These are phyloP conservation scores for Cyathus striatus DNA, from an alignment of 768 basidiomycete genomes.

Conservation along the genomic window DNA sequence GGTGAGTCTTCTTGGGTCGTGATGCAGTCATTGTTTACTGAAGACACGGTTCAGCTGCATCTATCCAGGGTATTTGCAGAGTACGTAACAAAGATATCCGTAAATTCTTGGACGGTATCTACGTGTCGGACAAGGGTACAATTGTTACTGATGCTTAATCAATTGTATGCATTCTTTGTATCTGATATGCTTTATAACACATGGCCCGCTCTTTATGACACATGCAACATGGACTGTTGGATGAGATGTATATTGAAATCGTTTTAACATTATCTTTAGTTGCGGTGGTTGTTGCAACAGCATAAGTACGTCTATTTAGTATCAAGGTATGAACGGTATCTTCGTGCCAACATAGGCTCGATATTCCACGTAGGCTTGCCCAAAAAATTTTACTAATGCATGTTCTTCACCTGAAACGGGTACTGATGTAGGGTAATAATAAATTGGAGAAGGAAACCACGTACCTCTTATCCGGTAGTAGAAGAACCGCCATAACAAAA, in stretches of 20 bases:
- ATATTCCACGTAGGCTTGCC: conserved; percentile 79
- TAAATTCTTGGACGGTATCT: conserved; percentile 95
- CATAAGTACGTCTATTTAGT: no score
- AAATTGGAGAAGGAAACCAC: conserved; percentile 17
- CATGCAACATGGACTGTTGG: background rate
- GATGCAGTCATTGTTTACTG: conserved; percentile 2
- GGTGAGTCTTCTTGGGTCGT: conserved; percentile 36
- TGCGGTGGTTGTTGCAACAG: background rate
- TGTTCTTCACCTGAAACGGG: conserved; percentile 67
- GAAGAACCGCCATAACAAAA: conserved; percentile 86
- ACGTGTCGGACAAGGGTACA: conserved; percentile 80
- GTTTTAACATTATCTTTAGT: background rate
- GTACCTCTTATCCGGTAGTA: conserved; percentile 70
- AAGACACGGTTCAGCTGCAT: conserved; percentile 57
- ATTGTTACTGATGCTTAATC: conserved; percentile 38
- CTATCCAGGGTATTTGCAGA: conserved; percentile 93
- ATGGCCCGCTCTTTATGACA: background rate
- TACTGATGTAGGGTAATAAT: conserved; percentile 2
- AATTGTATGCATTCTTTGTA: conserved; percentile 9
- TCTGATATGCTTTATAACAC: conserved; percentile 5
- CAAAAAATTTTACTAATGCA: conserved; percentile 83
- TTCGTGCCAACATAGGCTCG: conserved; percentile 72
- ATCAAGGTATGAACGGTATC: conserved; percentile 79
- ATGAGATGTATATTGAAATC: background rate
- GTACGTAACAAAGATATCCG: conserved; percentile 99